phyloP scores from a whole-genome alignment of 2,329 filamentous ascomycete species.

The Metarhizium sp. region DNA sequence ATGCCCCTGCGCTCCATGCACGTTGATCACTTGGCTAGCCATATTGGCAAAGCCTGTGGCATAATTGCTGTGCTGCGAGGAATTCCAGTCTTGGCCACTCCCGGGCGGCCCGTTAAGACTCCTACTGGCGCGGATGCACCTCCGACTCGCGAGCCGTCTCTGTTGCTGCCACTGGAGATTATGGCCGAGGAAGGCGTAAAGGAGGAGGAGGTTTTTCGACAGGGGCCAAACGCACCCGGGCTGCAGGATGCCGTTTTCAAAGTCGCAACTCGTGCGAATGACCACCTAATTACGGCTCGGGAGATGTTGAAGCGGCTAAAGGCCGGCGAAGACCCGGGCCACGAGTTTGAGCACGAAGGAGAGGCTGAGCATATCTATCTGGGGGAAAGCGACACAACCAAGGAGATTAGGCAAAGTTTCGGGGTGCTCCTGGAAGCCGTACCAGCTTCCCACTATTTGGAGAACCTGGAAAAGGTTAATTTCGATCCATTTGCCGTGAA shows the following conservation, averaged over 20 bases:
- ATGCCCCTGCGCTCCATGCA: constrained; percentile 74
- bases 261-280: constrained; percentile 87
- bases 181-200: constrained; percentile 75
- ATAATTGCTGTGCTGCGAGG: constrained; percentile 82
- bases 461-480: constrained; percentile 66
- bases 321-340: constrained; percentile 64
- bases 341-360: constrained; percentile 80
- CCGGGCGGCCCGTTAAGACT: constrained; percentile 39
- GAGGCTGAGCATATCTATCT: constrained; percentile 58
- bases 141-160: constrained; percentile 33
- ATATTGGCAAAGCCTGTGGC: constrained; percentile 88
- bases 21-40: constrained; percentile 85
- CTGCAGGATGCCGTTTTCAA: constrained; percentile 84
- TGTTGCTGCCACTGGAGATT: constrained; percentile 79
- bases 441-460: constrained; percentile 68
- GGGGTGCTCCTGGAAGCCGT: constrained; percentile 74
- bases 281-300: constrained; percentile 86
- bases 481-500: constrained; percentile 71
- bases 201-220: constrained; percentile 83
- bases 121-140: constrained; percentile 29
- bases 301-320: constrained; percentile 81
- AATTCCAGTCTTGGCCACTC: constrained; percentile 76
- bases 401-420: constrained; percentile 53
- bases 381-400: constrained; percentile 25
- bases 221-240: constrained; percentile 68